phyloP scores from a whole-genome alignment of 2,329 filamentous ascomycete genomes.

The Dactylonectria macrodidyma region DNA sequence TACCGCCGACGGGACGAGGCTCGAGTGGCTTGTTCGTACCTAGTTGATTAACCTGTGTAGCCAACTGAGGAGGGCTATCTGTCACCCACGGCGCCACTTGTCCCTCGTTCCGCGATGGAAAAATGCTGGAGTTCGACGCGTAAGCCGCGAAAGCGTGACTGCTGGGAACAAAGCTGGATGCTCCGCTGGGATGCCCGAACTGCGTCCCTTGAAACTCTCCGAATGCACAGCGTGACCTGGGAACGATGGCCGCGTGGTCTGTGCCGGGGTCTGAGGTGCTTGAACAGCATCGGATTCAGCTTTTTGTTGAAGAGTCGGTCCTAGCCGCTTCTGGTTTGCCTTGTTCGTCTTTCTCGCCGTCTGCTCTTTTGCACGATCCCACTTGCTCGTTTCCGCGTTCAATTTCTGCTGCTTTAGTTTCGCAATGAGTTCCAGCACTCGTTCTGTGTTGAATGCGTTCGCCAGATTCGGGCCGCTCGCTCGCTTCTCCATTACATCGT shows the following conservation, averaged over 20 bases:
- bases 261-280: slow-evolving; percentile 25
- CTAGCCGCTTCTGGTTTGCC: neutral
- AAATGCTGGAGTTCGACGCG: slow-evolving; percentile 13
- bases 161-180: neutral
- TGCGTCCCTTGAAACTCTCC: neutral
- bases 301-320: slow-evolving; percentile 21
- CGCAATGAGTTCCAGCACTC: slow-evolving; percentile 22
- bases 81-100: slow-evolving; percentile 31
- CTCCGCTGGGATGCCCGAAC: slow-evolving; percentile 3
- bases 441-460: slow-evolving; percentile 27
- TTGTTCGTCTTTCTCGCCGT: neutral
- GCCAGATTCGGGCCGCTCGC: slow-evolving; percentile 5
- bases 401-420: slow-evolving; percentile 19
- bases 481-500: slow-evolving; percentile 31
- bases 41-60: slow-evolving; percentile 24
- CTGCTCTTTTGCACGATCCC: slow-evolving; percentile 4
- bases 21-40: neutral
- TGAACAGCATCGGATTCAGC: slow-evolving; percentile 28
- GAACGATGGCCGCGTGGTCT: slow-evolving; percentile 34
- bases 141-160: slow-evolving; percentile 27
- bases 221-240: slow-evolving; percentile 20
- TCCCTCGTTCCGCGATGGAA: slow-evolving; percentile 19
- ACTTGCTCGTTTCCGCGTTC: slow-evolving; percentile 10
- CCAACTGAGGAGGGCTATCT: slow-evolving; percentile 16
- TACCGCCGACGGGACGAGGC: slow-evolving; percentile 24